Evolutionary conservation across 208 protist species (phyloP).

Genomic region (Leishmania tropica): DNA sequence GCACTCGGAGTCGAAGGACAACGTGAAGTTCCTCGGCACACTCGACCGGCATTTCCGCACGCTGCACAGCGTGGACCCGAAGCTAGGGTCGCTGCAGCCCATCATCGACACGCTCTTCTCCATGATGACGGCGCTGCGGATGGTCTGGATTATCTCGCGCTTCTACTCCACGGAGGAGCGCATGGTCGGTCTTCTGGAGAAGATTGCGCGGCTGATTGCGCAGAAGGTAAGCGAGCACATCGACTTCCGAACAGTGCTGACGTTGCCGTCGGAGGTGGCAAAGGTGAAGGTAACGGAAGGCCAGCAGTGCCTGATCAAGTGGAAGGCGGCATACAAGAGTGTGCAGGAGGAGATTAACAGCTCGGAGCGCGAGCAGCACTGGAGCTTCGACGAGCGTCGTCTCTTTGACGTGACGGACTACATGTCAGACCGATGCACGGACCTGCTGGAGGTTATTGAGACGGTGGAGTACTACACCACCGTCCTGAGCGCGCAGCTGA

Average conservation of each 20-base stretch:
- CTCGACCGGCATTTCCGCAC: slow-evolving; percentile 99
- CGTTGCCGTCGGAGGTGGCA: slow-evolving; percentile 75
- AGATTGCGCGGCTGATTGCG: slow-evolving; percentile 97
- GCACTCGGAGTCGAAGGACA: slow-evolving; percentile 98
- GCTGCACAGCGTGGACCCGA: slow-evolving; percentile 86
- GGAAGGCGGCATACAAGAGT: slow-evolving; percentile 93
- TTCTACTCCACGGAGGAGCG: slow-evolving; percentile 99
- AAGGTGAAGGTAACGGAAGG: slow-evolving; percentile 88
- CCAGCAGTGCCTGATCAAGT: slow-evolving; percentile 94
- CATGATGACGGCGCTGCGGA: slow-evolving; percentile 98
- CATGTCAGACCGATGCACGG: slow-evolving; percentile 96
- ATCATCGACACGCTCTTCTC: slow-evolving; percentile 97
- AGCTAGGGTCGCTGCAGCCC: slow-evolving; percentile 84
- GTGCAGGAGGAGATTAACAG: slow-evolving; percentile 97
- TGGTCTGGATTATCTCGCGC: slow-evolving; percentile 99
- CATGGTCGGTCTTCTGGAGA: slow-evolving; percentile 98
- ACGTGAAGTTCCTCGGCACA: slow-evolving; percentile 98
- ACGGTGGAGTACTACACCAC: slow-evolving; percentile 96
- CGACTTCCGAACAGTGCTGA: slow-evolving; percentile 90
- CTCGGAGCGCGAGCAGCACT: slow-evolving; percentile 94
- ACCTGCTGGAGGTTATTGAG: slow-evolving; percentile 94
- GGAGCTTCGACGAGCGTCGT: slow-evolving; percentile 98
- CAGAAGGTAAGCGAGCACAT: slow-evolving; percentile 95
- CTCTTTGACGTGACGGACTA: slow-evolving; percentile 98
- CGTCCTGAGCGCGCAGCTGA: slow-evolving; percentile 97